Evolutionary conservation across 164 flowering plant species (phyloP).

Genomic region (Umbellularia californica): DNA sequence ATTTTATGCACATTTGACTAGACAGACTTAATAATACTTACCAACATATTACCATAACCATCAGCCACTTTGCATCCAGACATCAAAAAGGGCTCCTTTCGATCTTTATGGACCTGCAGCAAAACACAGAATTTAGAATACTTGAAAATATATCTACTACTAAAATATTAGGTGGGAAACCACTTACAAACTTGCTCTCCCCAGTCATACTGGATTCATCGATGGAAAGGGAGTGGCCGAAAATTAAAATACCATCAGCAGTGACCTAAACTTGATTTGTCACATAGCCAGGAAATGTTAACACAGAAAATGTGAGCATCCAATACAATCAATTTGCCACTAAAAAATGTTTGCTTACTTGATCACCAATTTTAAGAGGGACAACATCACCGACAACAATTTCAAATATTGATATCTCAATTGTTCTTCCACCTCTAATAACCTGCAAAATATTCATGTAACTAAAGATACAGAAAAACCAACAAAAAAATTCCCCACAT

Average conservation of each 20-base stretch:
- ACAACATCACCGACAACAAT: no score
- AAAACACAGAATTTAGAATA: slow-evolving; percentile 12
- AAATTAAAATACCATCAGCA: slow-evolving; percentile 79
- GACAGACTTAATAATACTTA: slow-evolving; percentile 21
- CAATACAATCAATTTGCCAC: background rate
- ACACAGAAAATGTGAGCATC: background rate
- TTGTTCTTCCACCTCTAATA: no score
- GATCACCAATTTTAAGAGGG: no score
- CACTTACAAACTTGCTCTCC: slow-evolving; percentile 86
- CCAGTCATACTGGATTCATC: slow-evolving; percentile 34
- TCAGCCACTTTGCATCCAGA: slow-evolving; percentile 99
- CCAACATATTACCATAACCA: slow-evolving; percentile 96
- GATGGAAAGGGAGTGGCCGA: slow-evolving; percentile 82
- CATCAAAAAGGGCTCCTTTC: slow-evolving; percentile 82
- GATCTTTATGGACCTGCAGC: slow-evolving; percentile 40
- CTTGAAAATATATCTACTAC: background rate
- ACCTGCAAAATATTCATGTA: slow-evolving; percentile 50
- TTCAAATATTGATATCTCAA: no score
- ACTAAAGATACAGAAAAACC: slow-evolving; percentile 31
- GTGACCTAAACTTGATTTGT: slow-evolving; percentile 50
- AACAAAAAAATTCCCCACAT: background rate
- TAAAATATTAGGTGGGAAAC: background rate
- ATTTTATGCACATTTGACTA: background rate
- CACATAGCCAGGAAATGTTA: background rate
- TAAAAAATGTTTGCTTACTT: background rate